Percentiles rank a stretch among this genome's conserved stretches.
Conservation (phyloP, 352 stramenopile species). For the Phytopythium sindhum region DNA sequence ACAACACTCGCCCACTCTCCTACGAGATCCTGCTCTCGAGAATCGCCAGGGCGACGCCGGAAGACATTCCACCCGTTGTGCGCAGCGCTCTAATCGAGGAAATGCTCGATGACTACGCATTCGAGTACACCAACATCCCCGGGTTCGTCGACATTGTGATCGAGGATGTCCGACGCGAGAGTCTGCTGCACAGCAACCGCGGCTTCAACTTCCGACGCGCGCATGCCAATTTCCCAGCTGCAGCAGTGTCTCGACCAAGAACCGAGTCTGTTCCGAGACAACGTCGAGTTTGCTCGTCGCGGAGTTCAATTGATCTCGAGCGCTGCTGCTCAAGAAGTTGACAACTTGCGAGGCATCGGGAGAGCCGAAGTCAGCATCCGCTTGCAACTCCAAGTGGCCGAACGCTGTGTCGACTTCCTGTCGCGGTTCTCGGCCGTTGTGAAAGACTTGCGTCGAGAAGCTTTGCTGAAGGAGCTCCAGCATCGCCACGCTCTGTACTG, state of each 20-base stretch:
- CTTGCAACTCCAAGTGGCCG: neutral
- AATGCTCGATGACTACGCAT: conserved; percentile 35
- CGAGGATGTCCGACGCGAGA: conserved; percentile 27
- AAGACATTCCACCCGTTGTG: conserved; percentile 11
- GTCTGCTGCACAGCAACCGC: conserved; percentile 7
- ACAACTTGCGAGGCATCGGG: neutral
- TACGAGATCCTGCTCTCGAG: conserved; percentile 24
- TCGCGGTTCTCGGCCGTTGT: conserved; percentile 17
- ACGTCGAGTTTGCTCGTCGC: conserved; percentile 27
- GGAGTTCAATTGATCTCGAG: conserved; percentile 27
- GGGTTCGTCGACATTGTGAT: conserved; percentile 41
- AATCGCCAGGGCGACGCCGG: neutral
- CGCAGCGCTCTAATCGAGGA: conserved; percentile 22
- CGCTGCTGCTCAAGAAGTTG: conserved; percentile 10
- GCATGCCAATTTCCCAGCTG: conserved; percentile 35
- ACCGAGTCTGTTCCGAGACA: conserved; percentile 22
- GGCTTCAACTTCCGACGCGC: conserved; percentile 32
- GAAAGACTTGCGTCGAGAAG: conserved; percentile 14
- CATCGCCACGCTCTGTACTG: conserved; percentile 15
- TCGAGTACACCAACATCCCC: conserved; percentile 34
- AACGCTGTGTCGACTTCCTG: conserved; percentile 22
- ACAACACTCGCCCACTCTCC: conserved; percentile 17
- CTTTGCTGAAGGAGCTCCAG: conserved; percentile 22
- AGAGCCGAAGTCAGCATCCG: neutral
- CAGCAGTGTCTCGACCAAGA: conserved; percentile 19